These are phyloP conservation scores for Choanephora cucurbitarum DNA, from an alignment of 371 early-diverging fungal species.

Conservation along the genomic window DNA sequence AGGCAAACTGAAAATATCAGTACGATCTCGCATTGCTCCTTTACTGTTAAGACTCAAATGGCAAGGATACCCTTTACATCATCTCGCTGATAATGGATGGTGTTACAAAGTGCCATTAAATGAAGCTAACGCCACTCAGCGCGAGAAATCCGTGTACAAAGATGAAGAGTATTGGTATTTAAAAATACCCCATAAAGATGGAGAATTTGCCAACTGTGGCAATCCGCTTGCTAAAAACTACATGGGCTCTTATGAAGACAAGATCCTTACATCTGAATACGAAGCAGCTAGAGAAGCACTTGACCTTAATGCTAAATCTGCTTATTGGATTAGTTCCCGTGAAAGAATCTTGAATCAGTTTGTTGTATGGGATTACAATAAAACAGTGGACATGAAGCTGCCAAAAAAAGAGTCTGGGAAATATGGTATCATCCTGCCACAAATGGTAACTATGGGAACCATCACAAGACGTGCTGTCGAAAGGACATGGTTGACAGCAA, in stretches of 20 bases:
- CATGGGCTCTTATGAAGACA: slow-evolving; percentile 77
- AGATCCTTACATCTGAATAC: slow-evolving; percentile 71
- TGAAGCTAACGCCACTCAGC: slow-evolving; percentile 10
- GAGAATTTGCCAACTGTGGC: slow-evolving; percentile 81
- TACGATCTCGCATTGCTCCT: slow-evolving; percentile 78
- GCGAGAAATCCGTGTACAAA: slow-evolving; percentile 20
- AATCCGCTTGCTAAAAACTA: slow-evolving; percentile 87
- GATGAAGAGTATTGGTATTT: slow-evolving; percentile 59
- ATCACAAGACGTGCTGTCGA: slow-evolving; percentile 96
- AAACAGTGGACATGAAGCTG: slow-evolving; percentile 44
- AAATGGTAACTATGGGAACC: slow-evolving; percentile 93
- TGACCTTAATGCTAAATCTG: slow-evolving; percentile 74
- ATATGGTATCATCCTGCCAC: slow-evolving; percentile 90
- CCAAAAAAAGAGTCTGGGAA: slow-evolving; percentile 38
- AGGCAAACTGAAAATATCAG: slow-evolving; percentile 62
- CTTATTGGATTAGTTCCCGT: slow-evolving; percentile 93
- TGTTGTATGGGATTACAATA: slow-evolving; percentile 74
- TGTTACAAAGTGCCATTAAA: slow-evolving; percentile 62
- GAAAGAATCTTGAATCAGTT: slow-evolving; percentile 85
- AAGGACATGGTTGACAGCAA: slow-evolving; percentile 94
- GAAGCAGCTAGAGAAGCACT: slow-evolving; percentile 80
- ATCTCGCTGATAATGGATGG: slow-evolving; percentile 76
- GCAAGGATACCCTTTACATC: slow-evolving; percentile 81
- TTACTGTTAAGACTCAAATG: slow-evolving; percentile 83
- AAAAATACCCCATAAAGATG: slow-evolving; percentile 88